Base-by-base conservation (phyloP, 2,329 filamentous ascomycete species). In the Domatiomyces catenatus region DNA sequence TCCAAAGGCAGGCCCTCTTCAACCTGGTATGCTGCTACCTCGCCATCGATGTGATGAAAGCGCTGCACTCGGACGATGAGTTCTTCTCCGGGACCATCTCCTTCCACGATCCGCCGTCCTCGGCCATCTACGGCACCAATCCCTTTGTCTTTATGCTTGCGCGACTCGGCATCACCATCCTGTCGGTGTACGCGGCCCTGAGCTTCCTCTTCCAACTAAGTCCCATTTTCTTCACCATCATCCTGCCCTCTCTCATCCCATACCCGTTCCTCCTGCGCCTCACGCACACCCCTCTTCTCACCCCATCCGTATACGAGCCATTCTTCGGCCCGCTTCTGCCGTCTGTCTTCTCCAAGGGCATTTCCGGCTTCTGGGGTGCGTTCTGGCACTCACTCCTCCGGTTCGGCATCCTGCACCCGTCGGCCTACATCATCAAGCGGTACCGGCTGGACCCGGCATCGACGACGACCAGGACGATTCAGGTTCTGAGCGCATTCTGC, bases 381-480 rank as follows among this genome's bases (percentile, higher is more conserved):
- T 90, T 80, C 75, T 95, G 90, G 90, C 90, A 96, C 65, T 89
- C 95, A 66, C 81, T 83, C 2, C 93, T 94, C 68, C 83, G 88
- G 0, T 75, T 80, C 50, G 79, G 77, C 60, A 69, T 49, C 45
- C 69, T 24, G 49, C 69, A 2, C 66, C 68, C 1, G 51, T 66
- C 32, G 15, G 46, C 50, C 44, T 51, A 56, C 15, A 17, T 59
- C 39, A 55, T 58, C 36, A 19, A 53, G 28, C 48, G 48, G 42
- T 32, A 56, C 12, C 6, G 50, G 19, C 36, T 20, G 12, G 46
- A 56, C 42, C 52, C 49, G 24, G 50, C 53, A 5, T 56, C 56
- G 15, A 47, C 51, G 18, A 45, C 43, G 8, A 71, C 68, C 0
- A 69, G 67, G 51, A 15, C 64, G 1, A 46, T 73, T 4, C 66